These are phyloP conservation scores for Mytilinidion resinicola DNA, from an alignment of 495 filamentous ascomycete species.

Conservation along the genomic window DNA sequence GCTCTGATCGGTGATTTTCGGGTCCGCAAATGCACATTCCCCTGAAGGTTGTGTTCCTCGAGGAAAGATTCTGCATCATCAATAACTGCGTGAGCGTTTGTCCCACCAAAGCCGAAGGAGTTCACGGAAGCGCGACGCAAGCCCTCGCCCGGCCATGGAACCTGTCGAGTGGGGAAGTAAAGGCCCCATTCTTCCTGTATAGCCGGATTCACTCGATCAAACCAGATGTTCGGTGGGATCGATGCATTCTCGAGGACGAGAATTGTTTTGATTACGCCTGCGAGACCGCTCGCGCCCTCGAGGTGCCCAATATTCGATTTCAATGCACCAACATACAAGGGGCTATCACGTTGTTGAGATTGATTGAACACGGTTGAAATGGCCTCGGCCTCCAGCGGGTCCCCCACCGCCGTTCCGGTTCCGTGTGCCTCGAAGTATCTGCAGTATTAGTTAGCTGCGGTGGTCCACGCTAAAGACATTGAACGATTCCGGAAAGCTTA, in stretches of 20 bases:
- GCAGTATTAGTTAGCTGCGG: slow-evolving; percentile 31
- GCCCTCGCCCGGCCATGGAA: slow-evolving; percentile 10
- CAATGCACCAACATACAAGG: slow-evolving; percentile 26
- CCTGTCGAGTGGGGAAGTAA: background rate
- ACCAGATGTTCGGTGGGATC: slow-evolving; percentile 35
- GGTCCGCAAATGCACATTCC: background rate
- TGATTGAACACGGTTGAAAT: slow-evolving; percentile 36
- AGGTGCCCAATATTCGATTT: slow-evolving; percentile 35
- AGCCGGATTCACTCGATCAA: slow-evolving; percentile 37
- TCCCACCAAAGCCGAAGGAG: slow-evolving; percentile 40
- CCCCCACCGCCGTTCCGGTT: slow-evolving; percentile 29
- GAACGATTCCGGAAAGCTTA: background rate
- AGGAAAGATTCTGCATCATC: slow-evolving; percentile 30
- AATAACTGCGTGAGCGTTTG: slow-evolving; percentile 33
- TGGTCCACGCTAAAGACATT: background rate
- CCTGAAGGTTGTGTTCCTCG: slow-evolving; percentile 1
- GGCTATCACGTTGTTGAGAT: slow-evolving; percentile 40
- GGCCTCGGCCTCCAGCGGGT: slow-evolving; percentile 55
- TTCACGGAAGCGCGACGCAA: slow-evolving; percentile 34
- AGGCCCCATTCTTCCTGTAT: slow-evolving; percentile 20
- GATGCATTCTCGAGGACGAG: slow-evolving; percentile 39
- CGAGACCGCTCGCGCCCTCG: slow-evolving; percentile 34
- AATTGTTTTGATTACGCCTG: slow-evolving; percentile 40
- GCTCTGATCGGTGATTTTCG: background rate
- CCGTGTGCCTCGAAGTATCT: slow-evolving; percentile 22